Conservation (phyloP, 306 rosid genomes). For the Inga oerstediana region DNA sequence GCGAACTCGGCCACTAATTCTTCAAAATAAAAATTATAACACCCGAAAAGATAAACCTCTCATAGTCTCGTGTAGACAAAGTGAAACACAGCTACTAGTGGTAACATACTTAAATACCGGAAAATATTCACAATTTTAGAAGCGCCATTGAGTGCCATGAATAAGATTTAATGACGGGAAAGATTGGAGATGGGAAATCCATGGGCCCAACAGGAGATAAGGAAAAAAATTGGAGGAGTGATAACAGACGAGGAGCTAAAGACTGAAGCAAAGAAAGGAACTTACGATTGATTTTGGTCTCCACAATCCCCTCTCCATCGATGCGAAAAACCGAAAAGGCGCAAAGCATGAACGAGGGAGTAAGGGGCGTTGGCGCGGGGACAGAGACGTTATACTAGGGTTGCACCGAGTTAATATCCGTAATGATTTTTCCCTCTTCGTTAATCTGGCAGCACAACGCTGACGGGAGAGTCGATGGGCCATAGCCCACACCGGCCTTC, state of each 20-base stretch:
- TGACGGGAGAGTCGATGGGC: not conserved
- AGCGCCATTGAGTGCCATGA: not conserved
- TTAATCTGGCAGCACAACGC: too few relatives aligned
- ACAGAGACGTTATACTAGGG: constrained; percentile 1
- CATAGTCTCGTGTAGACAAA: not conserved
- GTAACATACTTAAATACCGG: not conserved
- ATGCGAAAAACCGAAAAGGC: not conserved
- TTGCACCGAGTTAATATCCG: not conserved
- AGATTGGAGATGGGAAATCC: not conserved
- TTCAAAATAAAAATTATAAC: not conserved
- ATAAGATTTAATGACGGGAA: not conserved
- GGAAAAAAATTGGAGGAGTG: not conserved
- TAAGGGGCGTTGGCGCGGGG: not conserved
- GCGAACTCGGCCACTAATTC: not conserved
- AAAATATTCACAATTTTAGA: not conserved
- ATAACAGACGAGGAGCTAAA: not conserved
- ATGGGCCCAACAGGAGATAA: not conserved
- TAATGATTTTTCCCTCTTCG: not conserved
- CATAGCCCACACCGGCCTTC: not conserved
- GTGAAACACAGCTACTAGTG: not conserved
- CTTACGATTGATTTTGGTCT: not conserved
- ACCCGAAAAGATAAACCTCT: not conserved
- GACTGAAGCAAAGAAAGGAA: not conserved
- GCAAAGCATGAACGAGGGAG: not conserved
- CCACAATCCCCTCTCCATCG: not conserved